phyloP scores from a whole-genome alignment of 345 rosid species.

The Salix caprea region DNA sequence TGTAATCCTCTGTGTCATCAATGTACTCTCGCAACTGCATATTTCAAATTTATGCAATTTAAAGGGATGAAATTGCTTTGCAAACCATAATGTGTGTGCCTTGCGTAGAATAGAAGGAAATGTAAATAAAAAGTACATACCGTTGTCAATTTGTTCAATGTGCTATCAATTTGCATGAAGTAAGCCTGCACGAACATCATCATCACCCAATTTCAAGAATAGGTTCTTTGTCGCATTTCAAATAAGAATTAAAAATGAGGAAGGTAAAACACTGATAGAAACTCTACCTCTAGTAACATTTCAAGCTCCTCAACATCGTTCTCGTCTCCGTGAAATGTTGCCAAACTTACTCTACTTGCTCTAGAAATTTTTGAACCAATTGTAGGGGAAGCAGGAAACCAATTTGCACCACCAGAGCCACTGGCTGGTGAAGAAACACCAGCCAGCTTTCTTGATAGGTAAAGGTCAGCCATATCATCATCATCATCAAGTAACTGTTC shows the following conservation, averaged over 20 bases:
- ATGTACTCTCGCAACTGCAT: slow-evolving; percentile 94
- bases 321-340: slow-evolving; percentile 80
- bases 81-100: neutral
- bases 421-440: slow-evolving; percentile 63
- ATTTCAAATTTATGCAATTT: slow-evolving; percentile 16
- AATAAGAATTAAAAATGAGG: neutral
- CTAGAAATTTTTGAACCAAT: slow-evolving; percentile 88
- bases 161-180: slow-evolving; percentile 91
- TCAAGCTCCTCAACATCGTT: slow-evolving; percentile 98
- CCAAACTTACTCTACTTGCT: slow-evolving; percentile 85
- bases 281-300: slow-evolving; percentile 81
- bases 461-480: slow-evolving; percentile 97
- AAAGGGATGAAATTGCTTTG: neutral
- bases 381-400: slow-evolving; percentile 81
- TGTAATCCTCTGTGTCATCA: slow-evolving; percentile 96
- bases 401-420: slow-evolving; percentile 66
- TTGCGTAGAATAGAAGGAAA: neutral
- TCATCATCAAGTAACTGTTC: slow-evolving; percentile 95
- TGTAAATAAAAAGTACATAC: slow-evolving; percentile 31
- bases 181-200: slow-evolving; percentile 61
- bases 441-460: slow-evolving; percentile 80
- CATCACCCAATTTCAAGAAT: neutral
- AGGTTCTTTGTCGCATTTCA: neutral
- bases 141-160: slow-evolving; percentile 79
- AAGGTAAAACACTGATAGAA: neutral